phyloP scores from a whole-genome alignment of 768 basidiomycete genomes.

The Podaxis rugospora region DNA sequence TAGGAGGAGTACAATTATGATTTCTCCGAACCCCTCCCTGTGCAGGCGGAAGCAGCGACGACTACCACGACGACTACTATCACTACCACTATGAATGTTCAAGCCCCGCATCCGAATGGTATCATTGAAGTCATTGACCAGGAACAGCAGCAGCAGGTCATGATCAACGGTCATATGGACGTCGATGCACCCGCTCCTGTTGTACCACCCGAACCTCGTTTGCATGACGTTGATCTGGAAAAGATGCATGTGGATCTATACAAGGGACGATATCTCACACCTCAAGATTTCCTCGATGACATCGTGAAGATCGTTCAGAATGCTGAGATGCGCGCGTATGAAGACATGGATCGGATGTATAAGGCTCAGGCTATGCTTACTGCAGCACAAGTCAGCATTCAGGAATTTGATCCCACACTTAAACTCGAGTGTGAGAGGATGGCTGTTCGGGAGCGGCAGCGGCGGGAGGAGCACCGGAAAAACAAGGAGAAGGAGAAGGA shows the following conservation, averaged over 20 bases:
- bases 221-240: slow-evolving; percentile 90
- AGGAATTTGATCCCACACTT: slow-evolving; percentile 80
- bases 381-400: slow-evolving; percentile 78
- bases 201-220: slow-evolving; percentile 35
- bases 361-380: slow-evolving; percentile 89
- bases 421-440: slow-evolving; percentile 83
- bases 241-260: slow-evolving; percentile 84
- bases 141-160: slow-evolving; percentile 29
- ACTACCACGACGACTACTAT: slow-evolving; percentile 19
- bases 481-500: slow-evolving; percentile 38
- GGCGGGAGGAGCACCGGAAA: slow-evolving; percentile 55
- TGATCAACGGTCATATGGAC: slow-evolving; percentile 14
- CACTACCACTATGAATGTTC: slow-evolving; percentile 17
- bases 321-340: slow-evolving; percentile 46
- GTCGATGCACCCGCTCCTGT: not conserved
- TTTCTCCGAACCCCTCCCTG: slow-evolving; percentile 13
- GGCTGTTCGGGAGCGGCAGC: slow-evolving; percentile 69
- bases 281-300: slow-evolving; percentile 83
- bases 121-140: slow-evolving; percentile 36
- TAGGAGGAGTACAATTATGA: slow-evolving; percentile 78
- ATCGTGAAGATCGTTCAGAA: slow-evolving; percentile 80
- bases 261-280: slow-evolving; percentile 81
- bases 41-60: slow-evolving; percentile 19
- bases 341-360: slow-evolving; percentile 72
- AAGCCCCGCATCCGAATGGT: slow-evolving; percentile 38